phyloP scores from a whole-genome alignment of 257 asterid species.

The Anisodus tanguticus region DNA sequence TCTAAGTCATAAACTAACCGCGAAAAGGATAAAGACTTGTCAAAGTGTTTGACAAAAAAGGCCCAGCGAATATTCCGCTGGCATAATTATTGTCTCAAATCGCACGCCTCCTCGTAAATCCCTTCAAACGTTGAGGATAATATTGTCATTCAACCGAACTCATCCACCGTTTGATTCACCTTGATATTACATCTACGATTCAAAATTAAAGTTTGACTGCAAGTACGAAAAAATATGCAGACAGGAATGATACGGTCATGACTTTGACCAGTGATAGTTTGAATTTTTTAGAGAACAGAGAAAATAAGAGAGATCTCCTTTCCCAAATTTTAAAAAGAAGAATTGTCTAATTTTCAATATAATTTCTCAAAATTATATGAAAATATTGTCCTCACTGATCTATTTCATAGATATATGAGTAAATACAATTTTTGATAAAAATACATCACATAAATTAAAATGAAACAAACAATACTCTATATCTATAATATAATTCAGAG shows the following conservation, averaged over 20 bases:
- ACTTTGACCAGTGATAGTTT: constrained; percentile 42
- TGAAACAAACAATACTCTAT: too few species aligned
- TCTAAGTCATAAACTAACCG: constrained; percentile 39
- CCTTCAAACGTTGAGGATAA: not conserved
- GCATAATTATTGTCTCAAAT: constrained; percentile 38
- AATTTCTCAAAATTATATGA: not conserved
- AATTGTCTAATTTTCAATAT: not conserved
- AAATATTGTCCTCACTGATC: not conserved
- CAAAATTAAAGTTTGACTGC: constrained; percentile 40
- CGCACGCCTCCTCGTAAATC: constrained; percentile 20
- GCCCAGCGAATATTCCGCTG: constrained; percentile 46
- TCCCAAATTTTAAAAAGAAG: not conserved
- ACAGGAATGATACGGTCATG: constrained; percentile 43
- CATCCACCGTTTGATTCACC: constrained; percentile 22
- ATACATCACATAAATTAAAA: too few species aligned
- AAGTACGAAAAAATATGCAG: constrained; percentile 37
- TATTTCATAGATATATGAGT: too few species aligned
- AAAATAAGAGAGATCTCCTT: constrained; percentile 1
- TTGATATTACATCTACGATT: constrained; percentile 32
- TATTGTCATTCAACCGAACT: constrained; percentile 14
- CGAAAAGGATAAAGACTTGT: constrained; percentile 34
- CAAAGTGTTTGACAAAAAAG: constrained; percentile 39
- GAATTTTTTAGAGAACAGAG: constrained; percentile 3
- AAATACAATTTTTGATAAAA: too few species aligned
- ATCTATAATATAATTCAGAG: too few species aligned